These are phyloP conservation scores for Russula ochroleuca DNA, from an alignment of 768 basidiomycete genomes.

Conservation along the genomic window DNA sequence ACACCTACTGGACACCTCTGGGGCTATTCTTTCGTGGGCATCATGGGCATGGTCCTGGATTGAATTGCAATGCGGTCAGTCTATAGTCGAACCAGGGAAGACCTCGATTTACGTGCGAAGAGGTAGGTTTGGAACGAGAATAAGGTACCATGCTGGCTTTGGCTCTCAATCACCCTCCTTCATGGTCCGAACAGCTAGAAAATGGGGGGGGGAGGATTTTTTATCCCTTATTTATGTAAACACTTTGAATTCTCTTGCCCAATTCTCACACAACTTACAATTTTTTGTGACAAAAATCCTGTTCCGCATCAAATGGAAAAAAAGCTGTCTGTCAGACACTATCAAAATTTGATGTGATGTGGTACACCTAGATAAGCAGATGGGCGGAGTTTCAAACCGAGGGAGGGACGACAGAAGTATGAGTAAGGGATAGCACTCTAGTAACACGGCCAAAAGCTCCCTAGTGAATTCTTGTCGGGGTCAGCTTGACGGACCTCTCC, in stretches of 20 bases:
- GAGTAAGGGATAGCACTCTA: too few relatives aligned
- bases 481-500: neutral
- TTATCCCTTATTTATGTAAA: neutral
- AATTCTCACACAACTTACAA: neutral
- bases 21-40: neutral
- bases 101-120: neutral
- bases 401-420: neutral
- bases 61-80: neutral
- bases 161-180: too few relatives aligned
- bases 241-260: neutral
- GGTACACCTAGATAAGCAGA: neutral
- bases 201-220: neutral
- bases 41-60: neutral
- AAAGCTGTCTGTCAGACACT: neutral
- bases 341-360: neutral
- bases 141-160: neutral
- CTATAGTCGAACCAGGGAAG: neutral
- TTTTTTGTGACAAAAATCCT: neutral
- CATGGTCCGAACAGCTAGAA: neutral
- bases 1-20: neutral
- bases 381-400: neutral
- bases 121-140: neutral
- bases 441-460: neutral
- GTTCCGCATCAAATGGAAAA: neutral
- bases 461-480: too few relatives aligned